Base-by-base conservation (phyloP, 176 grass and related monocot genomes). In the Miscanthus lutarioriparius region DNA sequence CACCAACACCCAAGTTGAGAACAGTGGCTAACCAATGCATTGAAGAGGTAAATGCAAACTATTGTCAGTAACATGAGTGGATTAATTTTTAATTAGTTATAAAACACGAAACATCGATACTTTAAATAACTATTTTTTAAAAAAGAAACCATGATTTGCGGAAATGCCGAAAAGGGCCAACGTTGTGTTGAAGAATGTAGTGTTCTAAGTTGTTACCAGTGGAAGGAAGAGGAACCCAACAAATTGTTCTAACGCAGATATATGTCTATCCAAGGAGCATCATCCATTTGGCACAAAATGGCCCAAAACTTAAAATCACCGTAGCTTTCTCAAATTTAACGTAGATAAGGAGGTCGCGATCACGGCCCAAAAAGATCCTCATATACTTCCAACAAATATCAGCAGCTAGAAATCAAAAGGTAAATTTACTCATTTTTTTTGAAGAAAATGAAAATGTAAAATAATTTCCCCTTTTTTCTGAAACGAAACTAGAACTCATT, bases 321-420 rank as follows among this genome's bases (percentile, higher is more conserved):
- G 10, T 70, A 43, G 64, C 63, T 68, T 41, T 56, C 45, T 56
- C 4, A 76, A 76, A 67, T 40, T 40, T 41, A 32, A 0, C 54
- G 16, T 56, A 32, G 47, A 8, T 59, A 77, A 30, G 16, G 43
- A 77, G 10, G 74, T 44, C 74, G 2, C 47, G 2, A 33, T 77
- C 74, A 23, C 8, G 41, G n/a, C 14, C 3, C 25, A 78, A 78
- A 77, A 77, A 69, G 4, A 77, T 84, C 49, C 6, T 54, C 62
- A 2, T 77, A 67, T 9, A 12, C 7, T 41, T 59, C 25, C 6
- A 58, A 0, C 16, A 45, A 59, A 85, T 61, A 78, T 61, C 36
- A 36, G 3, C 19, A 62, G 20, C n/a, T 68, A 16, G 10, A 77
- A 33, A 70, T 25, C 8, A 35, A 63, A 63, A 76, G 44, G 14